Percentiles rank a stretch among this genome's conserved stretches.
phyloP scores from a whole-genome alignment of 352 stramenopile species.

The Plasmopara viticola region DNA sequence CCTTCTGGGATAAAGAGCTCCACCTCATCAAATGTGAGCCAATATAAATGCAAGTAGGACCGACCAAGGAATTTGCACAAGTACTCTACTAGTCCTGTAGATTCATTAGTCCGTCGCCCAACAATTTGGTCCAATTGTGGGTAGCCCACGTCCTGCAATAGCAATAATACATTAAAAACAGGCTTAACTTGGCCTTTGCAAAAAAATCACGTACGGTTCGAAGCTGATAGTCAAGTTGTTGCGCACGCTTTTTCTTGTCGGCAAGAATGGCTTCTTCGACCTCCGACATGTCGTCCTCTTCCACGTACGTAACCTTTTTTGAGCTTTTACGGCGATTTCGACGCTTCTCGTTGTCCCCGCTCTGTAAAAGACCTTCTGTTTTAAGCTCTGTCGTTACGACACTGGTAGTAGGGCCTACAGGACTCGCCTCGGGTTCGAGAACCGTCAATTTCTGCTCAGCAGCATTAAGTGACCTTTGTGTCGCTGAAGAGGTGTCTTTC shows the following conservation, averaged over 20 bases:
- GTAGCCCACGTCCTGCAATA: conserved; percentile 50
- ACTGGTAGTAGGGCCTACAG: conserved; percentile 2
- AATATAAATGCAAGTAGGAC: conserved; percentile 85
- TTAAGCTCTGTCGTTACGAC: conserved; percentile 2
- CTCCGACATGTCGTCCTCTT: conserved; percentile 66
- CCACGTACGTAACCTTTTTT: conserved; percentile 73
- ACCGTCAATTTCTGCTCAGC: conserved; percentile 1
- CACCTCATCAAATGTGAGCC: conserved; percentile 83
- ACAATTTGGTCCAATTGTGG: conserved; percentile 79
- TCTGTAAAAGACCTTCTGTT: conserved; percentile 7
- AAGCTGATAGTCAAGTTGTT: conserved; percentile 72
- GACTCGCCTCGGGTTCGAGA: conserved; percentile 8
- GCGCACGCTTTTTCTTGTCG: conserved; percentile 67
- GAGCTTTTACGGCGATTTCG: conserved; percentile 32
- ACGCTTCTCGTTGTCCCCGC: conserved; percentile 15
- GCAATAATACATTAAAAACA: conserved; percentile 3
- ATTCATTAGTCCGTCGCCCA: conserved; percentile 71
- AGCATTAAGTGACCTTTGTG: not conserved
- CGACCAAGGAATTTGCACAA: conserved; percentile 84
- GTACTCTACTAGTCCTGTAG: conserved; percentile 69
- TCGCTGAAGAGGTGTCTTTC: not conserved
- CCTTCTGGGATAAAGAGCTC: conserved; percentile 79
- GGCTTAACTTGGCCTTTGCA: not conserved
- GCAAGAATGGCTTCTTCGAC: conserved; percentile 42
- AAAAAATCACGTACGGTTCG: conserved; percentile 26